Base-by-base conservation (phyloP, 2,329 filamentous ascomycete species). In the Alternaria rosae region DNA sequence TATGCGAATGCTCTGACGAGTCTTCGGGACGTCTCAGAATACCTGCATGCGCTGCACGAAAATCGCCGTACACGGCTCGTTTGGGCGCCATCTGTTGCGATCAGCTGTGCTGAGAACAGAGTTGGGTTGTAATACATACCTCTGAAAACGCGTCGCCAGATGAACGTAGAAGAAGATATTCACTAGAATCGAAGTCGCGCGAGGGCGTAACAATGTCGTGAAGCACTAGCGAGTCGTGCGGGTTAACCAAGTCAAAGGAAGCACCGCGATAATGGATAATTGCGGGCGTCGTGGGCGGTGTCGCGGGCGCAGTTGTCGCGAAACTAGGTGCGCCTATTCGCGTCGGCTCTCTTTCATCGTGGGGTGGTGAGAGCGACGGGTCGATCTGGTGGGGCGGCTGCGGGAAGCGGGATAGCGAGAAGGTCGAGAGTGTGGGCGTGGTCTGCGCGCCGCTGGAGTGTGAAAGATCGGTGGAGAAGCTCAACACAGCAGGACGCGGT, bases 231-330 rank as follows among this genome's bases (percentile, higher is more conserved):
- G 78, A 80, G 38, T 75, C 70, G 68, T 76, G 78, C 4, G 78
- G 78, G 48, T 80, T 80, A 20, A 80, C 72, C 12, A 80, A 57
- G 57, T 80, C 77, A 54, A 80, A 80, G 15, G 78, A 80, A 4
- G 78, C 67, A 47, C 78, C 78, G 23, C 78, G 76, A 59, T 79
- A 80, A 59, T 80, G 78, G 17, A 80, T 69, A 20, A 75, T 74
- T 13, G 78, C 78, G 47, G 78, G 78, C 5, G 78, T 79, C 28
- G 74, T 71, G 5, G 78, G 78, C 21, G 77, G 77, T 5, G 76
- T 79, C 13, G 60, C 75, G 3, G 74, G 76, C 13, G 72, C 71
- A 17, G 72, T 66, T 13, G 73, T 68, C 30, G 69, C 55, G 42
- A 74, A 76, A 51, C 65, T 70, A 23, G 61, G 64, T 26, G 71